Evolutionary conservation across 2,329 filamentous ascomycete genomes (phyloP), one percentile per base, ranked within the genome.

Genomic region (Magnaporthales sp.): DNA sequence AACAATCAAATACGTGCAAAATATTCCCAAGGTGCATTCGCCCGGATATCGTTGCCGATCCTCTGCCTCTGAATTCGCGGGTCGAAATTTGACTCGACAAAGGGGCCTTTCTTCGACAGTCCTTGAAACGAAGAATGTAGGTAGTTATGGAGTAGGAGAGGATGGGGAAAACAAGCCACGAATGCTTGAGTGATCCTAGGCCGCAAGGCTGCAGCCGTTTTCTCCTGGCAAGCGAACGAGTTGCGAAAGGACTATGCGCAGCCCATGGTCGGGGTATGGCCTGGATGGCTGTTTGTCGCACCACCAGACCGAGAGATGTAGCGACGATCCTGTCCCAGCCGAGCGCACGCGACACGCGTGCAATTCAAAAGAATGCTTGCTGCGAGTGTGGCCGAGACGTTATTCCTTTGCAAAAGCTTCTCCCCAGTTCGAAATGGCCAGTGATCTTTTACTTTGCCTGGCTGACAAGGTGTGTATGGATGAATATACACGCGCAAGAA

Each of bases 181-280:
- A 19, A 38, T 31, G 51, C 54, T 32, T 31, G 27, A 10, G 32
- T 30, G 32, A 26, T 32, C 54, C 54, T 58, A 15, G 11, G 24
- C 54, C 54, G 54, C 54, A 58, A 58, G 46, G 51, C 64, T 58
- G 27, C 54, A 38, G 51, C 54, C 24, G 22, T 29, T 15, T 10
- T 38, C 46, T 30, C 54, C 61, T 66, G 24, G 51, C 27, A 29
- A 60, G 60, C 26, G 60, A 62, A 66, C 62, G 66, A 51, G 63
- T 64, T 68, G 68, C 66, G 58, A 69, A 67, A 62, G 65, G 46
- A 30, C 67, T 65, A 67, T 65, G 65, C 68, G 68, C 56, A 32
- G 66, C 31, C 54, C 58, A 67, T 61, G 30, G 61, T 67, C 62
- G 58, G 51, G 32, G 30, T 31, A n/a, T 31, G 32, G 31, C 54